phyloP scores from a whole-genome alignment of 352 stramenopile genomes.

The Thalassiosira mediterranea region DNA sequence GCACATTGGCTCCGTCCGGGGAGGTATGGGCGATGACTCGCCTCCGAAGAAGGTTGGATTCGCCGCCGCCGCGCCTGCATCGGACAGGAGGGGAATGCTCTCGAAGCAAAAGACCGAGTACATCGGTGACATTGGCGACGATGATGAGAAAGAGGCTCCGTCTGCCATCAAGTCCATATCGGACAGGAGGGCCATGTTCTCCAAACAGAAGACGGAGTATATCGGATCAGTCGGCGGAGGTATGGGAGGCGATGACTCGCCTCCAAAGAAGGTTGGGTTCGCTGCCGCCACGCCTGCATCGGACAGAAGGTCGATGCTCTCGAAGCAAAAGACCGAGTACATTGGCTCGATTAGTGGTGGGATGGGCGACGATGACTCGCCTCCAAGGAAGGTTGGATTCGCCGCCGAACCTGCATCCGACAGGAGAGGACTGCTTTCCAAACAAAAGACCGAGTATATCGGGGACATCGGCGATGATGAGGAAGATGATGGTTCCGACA shows the following conservation, averaged over 20 bases:
- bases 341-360: neutral
- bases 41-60: neutral
- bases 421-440: neutral
- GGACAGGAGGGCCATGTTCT: neutral
- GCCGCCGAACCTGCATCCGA: neutral
- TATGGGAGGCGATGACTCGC: too few species aligned
- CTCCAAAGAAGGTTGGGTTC: too few species aligned
- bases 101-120: neutral
- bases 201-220: constrained; percentile 3
- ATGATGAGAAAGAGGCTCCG: neutral
- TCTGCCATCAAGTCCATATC: too few species aligned
- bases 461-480: constrained; percentile 1
- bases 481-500: neutral
- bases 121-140: neutral
- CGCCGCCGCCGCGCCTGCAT: neutral
- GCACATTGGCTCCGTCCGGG: neutral
- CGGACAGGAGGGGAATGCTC: neutral
- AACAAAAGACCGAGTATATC: constrained; percentile 3
- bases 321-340: neutral
- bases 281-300: neutral
- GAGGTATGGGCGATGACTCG: constrained; percentile 2
- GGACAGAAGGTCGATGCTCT: neutral
- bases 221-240: neutral
- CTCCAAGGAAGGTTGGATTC: neutral
- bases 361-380: neutral